Percentiles rank a stretch among this genome's conserved stretches.
phyloP scores from a whole-genome alignment of 2,329 filamentous ascomycete genomes.

The Cladosporium sphaerospermum region DNA sequence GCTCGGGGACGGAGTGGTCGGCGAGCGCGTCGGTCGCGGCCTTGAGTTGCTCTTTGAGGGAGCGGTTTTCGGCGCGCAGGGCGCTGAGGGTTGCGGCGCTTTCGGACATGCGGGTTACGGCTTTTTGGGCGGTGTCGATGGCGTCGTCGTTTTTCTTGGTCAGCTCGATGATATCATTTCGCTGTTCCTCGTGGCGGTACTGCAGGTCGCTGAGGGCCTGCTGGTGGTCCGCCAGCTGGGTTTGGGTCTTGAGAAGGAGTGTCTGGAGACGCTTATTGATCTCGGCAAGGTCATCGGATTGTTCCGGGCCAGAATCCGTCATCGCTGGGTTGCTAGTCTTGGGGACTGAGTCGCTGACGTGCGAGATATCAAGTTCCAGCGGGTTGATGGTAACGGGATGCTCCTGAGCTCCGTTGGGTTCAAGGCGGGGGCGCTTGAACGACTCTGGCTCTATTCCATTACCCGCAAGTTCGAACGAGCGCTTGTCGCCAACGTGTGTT shows the following conservation, averaged over 20 bases:
- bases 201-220: conserved; percentile 28
- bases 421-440: conserved; percentile 24
- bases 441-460: conserved; percentile 1
- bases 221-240: conserved; percentile 23
- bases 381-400: conserved; percentile 27
- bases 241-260: conserved; percentile 19
- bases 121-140: conserved; percentile 18
- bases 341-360: conserved; percentile 38
- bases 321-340: conserved; percentile 18
- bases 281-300: not conserved
- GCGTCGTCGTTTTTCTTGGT: conserved; percentile 24
- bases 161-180: conserved; percentile 20
- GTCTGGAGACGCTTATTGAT: conserved; percentile 19
- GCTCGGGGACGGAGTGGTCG: conserved; percentile 27
- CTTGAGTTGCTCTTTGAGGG: conserved; percentile 25
- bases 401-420: conserved; percentile 8
- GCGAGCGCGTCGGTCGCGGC: conserved; percentile 23
- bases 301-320: not conserved
- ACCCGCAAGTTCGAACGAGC: conserved; percentile 10
- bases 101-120: conserved; percentile 19
- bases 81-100: not conserved
- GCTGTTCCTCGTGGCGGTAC: conserved; percentile 29
- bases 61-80: conserved; percentile 23
- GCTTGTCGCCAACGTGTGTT: conserved; percentile 15
- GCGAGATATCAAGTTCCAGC: conserved; percentile 32